Base-by-base conservation (phyloP, 2,329 filamentous ascomycete species). In the Fusarium nelsonii region DNA sequence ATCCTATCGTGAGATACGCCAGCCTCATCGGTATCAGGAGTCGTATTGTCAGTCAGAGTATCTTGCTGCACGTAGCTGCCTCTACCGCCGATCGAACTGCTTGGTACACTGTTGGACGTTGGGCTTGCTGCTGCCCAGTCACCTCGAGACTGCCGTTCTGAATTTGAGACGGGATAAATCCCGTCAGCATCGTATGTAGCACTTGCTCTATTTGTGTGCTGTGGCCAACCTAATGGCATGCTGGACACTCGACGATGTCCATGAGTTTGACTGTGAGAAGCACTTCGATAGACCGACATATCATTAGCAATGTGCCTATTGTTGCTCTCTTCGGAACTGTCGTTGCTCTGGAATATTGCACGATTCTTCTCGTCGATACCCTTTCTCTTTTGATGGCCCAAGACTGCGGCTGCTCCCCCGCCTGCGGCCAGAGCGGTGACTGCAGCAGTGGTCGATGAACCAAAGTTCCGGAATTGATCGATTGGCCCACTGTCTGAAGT, bases 211-310 rank as follows among this genome's bases (percentile, higher is more conserved):
- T 74, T 71, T 16, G 72, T 71, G 23, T 79, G 79, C 34, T 77
- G 73, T 18, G 78, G 77, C 79, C 79, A 81, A 18, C 79, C 79
- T 9, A 76, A 66, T 2, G 79, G 78, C 79, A 80, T 80, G 33
- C 71, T 80, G 10, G 78, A 80, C 14, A 70, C 37, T 40, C 77
- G 75, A 41, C 73, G 74, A 15, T 71, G 58, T 10, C 48, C 62
- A 8, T 41, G 45, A n/a, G 56, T 70, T 41, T 69, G 57, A n/a
- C 61, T 70, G 20, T 72, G 69, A 10, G 73, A 53, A 8, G 60
- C 65, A 5, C 67, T 73, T n/a, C 73, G 53, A 10, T 53, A 51
- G 8, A 75, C 53, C 5, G 70, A 50, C 9, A 50, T 48, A 20
- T 64, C 48, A 23, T 65, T 45, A 15, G 58, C 46, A 15, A 59